A percentile compares a stretch with the other conserved stretches of the same genome.
Evolutionary conservation across 257 asterid genomes (phyloP).

Genomic region (Penstemon barbatus): DNA sequence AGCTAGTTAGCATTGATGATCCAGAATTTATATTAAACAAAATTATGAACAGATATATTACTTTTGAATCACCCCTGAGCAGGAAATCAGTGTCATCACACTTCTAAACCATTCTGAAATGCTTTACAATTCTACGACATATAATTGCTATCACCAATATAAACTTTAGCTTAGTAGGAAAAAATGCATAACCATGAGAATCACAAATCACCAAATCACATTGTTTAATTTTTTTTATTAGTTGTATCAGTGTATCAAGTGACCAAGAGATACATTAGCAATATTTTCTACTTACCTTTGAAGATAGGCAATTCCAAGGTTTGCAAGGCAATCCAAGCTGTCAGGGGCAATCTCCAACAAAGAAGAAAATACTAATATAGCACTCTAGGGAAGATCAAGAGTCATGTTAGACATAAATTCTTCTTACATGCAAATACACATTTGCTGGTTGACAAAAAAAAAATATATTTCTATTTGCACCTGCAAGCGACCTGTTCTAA

Average conservation of each 20-base stretch:
- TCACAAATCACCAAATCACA: neutral
- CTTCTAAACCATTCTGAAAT: slow-evolving; percentile 13
- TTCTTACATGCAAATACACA: slow-evolving; percentile 21
- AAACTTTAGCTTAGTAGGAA: slow-evolving; percentile 12
- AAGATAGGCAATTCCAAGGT: slow-evolving; percentile 89
- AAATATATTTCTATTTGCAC: slow-evolving; percentile 40
- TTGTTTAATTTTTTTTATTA: neutral
- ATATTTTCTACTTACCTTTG: slow-evolving; percentile 61
- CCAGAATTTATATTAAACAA: slow-evolving; percentile 14
- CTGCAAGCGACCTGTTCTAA: slow-evolving; percentile 89
- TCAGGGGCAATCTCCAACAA: slow-evolving; percentile 73
- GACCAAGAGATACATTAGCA: slow-evolving; percentile 14
- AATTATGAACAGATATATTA: neutral
- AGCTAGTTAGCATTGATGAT: neutral
- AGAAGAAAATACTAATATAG: slow-evolving; percentile 77
- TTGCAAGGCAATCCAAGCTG: slow-evolving; percentile 92
- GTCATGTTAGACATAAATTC: slow-evolving; percentile 30
- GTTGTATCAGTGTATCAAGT: neutral
- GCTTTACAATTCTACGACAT: slow-evolving; percentile 1
- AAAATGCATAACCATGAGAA: slow-evolving; percentile 1
- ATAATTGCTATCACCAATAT: neutral
- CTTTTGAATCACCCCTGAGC: neutral
- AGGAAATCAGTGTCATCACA: neutral
- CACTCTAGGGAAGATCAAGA: slow-evolving; percentile 63
- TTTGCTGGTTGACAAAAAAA: slow-evolving; percentile 28